Conservation (phyloP, 805 yeast genomes). For the Metschnikowia baotianmanensis region DNA sequence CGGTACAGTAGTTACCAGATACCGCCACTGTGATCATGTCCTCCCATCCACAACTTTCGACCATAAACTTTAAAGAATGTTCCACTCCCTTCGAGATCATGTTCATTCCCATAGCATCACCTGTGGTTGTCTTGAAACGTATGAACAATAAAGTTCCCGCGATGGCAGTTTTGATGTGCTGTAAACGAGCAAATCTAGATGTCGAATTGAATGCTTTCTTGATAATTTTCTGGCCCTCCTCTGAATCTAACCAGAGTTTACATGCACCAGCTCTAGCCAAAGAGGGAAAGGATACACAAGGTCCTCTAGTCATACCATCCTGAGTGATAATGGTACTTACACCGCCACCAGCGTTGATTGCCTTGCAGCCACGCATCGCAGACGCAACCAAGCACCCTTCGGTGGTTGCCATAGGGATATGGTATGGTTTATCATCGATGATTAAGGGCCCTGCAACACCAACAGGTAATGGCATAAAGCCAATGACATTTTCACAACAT, state of each 20-base stretch:
- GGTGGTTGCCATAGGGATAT: conserved; percentile 98
- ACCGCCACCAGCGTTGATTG: conserved; percentile 97
- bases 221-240: conserved; percentile 80
- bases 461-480: conserved; percentile 93
- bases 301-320: conserved; percentile 99
- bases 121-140: conserved; percentile 97
- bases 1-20: conserved; percentile 97
- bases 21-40: conserved; percentile 93
- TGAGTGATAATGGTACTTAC: conserved; percentile 85
- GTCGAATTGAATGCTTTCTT: conserved; percentile 94
- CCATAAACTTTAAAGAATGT: conserved; percentile 77
- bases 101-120: conserved; percentile 99
- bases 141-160: conserved; percentile 89
- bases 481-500: conserved; percentile 98
- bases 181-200: conserved; percentile 94
- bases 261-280: conserved; percentile 90
- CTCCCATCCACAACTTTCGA: conserved; percentile 82
- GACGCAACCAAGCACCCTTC: conserved; percentile 99
- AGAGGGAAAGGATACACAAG: conserved; percentile 87
- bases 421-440: conserved; percentile 84
- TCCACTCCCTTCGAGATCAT: conserved; percentile 99
- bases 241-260: conserved; percentile 92
- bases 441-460: conserved; percentile 97
- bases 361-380: conserved; percentile 98
- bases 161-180: conserved; percentile 84